These are phyloP conservation scores for Trifolium repens DNA, from an alignment of 306 rosid genomes.

Conservation along the genomic window DNA sequence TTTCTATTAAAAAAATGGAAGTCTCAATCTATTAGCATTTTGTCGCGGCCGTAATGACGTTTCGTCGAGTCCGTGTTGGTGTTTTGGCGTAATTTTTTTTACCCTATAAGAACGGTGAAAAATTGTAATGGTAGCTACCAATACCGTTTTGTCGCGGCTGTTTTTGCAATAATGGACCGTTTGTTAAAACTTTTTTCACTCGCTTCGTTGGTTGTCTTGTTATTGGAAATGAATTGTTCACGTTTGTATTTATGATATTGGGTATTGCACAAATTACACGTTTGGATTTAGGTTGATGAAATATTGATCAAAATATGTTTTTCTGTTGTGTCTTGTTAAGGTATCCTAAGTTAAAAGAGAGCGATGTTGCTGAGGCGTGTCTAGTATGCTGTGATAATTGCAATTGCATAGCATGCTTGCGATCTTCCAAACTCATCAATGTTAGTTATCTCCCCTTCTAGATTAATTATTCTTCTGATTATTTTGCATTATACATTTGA, in stretches of 20 bases:
- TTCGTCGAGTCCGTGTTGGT: too few species aligned
- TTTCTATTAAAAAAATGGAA: too few species aligned
- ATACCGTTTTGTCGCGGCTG: too few species aligned
- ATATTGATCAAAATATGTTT: background rate
- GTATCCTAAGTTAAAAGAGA: slow-evolving; percentile 67
- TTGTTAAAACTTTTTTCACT: too few species aligned
- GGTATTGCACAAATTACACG: background rate
- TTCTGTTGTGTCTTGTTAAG: slow-evolving; percentile 45
- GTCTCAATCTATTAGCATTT: too few species aligned
- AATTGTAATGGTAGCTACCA: too few species aligned
- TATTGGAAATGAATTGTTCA: too few species aligned
- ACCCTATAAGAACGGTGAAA: too few species aligned
- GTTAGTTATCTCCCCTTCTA: slow-evolving; percentile 45
- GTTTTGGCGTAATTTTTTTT: too few species aligned
- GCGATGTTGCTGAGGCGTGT: slow-evolving; percentile 60
- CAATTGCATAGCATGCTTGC: slow-evolving; percentile 84
- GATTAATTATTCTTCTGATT: slow-evolving; percentile 5
- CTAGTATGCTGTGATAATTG: slow-evolving; percentile 75
- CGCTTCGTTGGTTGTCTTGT: too few species aligned
- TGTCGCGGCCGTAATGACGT: too few species aligned
- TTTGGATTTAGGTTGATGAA: background rate
- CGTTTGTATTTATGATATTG: background rate
- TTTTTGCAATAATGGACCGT: too few species aligned
- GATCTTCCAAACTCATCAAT: slow-evolving; percentile 43
- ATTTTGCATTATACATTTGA: background rate